Percentiles rank a stretch among this genome's conserved stretches.
These are phyloP conservation scores for Aeminium ludgeri DNA, from an alignment of 495 filamentous ascomycete species.

Conservation along the genomic window DNA sequence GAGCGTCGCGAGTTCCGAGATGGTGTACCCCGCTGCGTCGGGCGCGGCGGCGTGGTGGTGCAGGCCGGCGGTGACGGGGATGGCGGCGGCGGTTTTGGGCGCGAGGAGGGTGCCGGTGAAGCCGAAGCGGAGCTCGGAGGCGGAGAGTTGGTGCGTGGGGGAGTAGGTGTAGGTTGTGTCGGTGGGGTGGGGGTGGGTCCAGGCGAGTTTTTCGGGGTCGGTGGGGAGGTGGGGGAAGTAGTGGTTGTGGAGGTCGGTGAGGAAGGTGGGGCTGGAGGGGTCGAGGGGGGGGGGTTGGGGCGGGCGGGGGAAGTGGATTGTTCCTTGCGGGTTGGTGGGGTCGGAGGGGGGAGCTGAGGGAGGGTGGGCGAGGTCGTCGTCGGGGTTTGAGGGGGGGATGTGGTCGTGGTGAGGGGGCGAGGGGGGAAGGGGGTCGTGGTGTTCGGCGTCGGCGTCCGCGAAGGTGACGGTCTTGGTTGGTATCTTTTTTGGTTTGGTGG, in stretches of 20 bases:
- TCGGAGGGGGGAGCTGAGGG: no score
- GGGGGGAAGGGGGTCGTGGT: no score
- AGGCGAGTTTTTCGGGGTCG: conserved; percentile 71
- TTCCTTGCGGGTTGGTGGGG: conserved; percentile 7
- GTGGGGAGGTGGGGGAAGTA: conserved; percentile 80
- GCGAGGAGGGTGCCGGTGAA: conserved; percentile 64
- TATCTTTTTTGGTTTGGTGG: not conserved
- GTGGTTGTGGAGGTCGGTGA: conserved; percentile 64
- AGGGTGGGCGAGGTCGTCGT: no score
- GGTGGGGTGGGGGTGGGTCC: conserved; percentile 59
- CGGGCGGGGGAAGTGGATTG: conserved; percentile 16
- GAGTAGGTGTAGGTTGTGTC: conserved; percentile 56
- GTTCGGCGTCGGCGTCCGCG: not conserved
- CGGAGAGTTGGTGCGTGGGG: conserved; percentile 48
- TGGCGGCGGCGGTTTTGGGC: conserved; percentile 48
- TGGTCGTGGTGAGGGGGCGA: no score
- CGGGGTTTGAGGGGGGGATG: no score
- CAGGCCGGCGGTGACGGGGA: conserved; percentile 60
- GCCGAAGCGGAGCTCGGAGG: conserved; percentile 72
- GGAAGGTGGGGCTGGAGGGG: conserved; percentile 65
- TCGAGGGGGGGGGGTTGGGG: conserved; percentile 52
- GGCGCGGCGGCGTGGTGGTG: conserved; percentile 92
- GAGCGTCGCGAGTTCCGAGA: conserved; percentile 70
- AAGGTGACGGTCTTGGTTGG: conserved; percentile 20
- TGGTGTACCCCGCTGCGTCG: conserved; percentile 84